phyloP scores from a whole-genome alignment of 169 alveolate genomes.

The Besnoitia besnoiti region DNA sequence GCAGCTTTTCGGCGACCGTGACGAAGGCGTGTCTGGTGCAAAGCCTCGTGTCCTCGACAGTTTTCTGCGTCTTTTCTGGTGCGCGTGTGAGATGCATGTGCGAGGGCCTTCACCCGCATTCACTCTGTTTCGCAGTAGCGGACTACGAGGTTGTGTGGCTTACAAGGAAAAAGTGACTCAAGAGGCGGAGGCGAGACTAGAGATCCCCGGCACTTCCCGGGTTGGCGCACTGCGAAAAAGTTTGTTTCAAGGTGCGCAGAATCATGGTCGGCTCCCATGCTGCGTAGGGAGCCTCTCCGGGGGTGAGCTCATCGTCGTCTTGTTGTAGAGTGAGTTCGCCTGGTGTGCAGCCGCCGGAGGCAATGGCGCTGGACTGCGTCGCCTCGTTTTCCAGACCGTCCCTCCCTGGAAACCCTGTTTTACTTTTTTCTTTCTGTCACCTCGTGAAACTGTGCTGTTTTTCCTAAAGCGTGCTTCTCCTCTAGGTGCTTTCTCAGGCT shows the following conservation, averaged over 20 bases:
- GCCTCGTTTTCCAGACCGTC: neutral
- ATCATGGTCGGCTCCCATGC: neutral
- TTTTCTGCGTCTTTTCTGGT: neutral
- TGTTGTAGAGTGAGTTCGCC: neutral
- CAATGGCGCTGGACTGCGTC: neutral
- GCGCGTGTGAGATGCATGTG: neutral
- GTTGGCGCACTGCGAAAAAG: neutral
- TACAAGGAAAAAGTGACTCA: neutral
- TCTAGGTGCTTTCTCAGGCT: neutral
- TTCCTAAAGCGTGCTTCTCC: no score
- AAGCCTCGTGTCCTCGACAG: neutral
- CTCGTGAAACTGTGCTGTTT: neutral
- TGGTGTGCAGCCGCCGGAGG: neutral
- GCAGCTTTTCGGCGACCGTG: neutral
- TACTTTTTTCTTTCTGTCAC: neutral
- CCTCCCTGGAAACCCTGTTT: neutral
- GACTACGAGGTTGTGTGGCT: neutral
- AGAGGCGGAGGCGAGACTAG: neutral
- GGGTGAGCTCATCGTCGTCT: neutral
- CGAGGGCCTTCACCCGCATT: neutral
- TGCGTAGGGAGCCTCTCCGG: neutral
- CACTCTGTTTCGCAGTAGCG: no score
- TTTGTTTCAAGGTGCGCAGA: neutral
- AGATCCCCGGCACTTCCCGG: neutral
- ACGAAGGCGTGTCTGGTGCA: neutral